These are phyloP conservation scores for Solanum hybrid DNA, from an alignment of 305 asterid genomes.

Conservation along the genomic window DNA sequence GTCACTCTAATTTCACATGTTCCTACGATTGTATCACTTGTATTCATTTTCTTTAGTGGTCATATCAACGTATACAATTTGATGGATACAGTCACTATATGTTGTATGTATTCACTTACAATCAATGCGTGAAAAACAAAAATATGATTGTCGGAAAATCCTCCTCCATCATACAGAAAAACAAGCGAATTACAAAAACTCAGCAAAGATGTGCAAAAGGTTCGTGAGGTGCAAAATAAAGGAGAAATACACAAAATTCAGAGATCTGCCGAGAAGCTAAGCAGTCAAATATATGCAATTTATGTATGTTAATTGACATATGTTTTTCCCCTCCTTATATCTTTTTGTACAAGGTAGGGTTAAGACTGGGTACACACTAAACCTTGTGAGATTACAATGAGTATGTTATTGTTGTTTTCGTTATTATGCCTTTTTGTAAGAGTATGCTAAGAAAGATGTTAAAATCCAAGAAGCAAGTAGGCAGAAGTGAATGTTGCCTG, in stretches of 20 bases:
- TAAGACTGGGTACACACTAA: not conserved
- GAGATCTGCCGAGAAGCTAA: not conserved
- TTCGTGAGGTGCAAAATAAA: not conserved
- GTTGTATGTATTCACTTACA: not conserved
- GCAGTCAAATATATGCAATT: not conserved
- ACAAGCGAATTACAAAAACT: not conserved
- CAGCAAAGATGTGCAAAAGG: not conserved
- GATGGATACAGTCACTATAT: not conserved
- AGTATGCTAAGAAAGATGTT: not conserved
- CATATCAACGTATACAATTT: not conserved
- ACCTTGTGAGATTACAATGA: not conserved
- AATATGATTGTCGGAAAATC: not conserved
- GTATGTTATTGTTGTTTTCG: not conserved
- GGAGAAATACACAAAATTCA: not conserved
- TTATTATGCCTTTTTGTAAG: not conserved
- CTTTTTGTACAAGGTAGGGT: not conserved
- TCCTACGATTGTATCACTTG: not conserved
- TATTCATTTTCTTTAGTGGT: not conserved
- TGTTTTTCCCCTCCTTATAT: not conserved
- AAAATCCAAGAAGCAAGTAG: not conserved
- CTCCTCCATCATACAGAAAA: not conserved
- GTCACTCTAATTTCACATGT: not conserved
- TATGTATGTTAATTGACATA: not conserved
- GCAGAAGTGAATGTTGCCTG: not conserved
- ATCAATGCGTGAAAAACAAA: not conserved